Percentiles rank a stretch among this genome's conserved stretches.
phyloP scores from a whole-genome alignment of 2,329 filamentous ascomycete genomes.

The Colletotrichum siamense region DNA sequence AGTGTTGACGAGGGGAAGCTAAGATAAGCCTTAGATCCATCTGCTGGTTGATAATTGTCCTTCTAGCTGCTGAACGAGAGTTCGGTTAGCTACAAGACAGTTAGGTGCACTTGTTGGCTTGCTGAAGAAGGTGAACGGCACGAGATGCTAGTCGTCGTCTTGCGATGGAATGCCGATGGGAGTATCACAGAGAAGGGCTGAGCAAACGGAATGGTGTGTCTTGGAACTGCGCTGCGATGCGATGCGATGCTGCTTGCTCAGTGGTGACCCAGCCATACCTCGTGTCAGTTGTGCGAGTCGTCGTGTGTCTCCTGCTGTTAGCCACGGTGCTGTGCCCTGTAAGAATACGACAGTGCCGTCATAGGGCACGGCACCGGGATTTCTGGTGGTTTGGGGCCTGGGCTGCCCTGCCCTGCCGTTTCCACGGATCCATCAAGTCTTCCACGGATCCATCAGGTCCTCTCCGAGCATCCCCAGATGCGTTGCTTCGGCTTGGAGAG shows the following conservation, averaged over 20 bases:
- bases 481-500: not conserved
- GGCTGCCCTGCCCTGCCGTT: not conserved
- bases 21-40: not conserved
- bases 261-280: not conserved
- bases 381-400: not conserved
- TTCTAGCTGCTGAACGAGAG: not conserved
- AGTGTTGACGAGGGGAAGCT: not conserved
- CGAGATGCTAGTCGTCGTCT: not conserved
- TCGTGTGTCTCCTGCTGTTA: not conserved
- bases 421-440: not conserved
- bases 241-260: not conserved
- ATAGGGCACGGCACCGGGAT: not conserved
- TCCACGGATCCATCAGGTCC: not conserved
- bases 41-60: not conserved
- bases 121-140: not conserved
- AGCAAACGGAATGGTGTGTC: not conserved
- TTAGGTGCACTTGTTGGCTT: not conserved
- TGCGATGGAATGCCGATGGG: not conserved
- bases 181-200: not conserved
- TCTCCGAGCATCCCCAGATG: not conserved
- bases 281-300: not conserved
- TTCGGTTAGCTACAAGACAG: not conserved
- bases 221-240: not conserved
- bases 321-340: not conserved
- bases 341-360: not conserved